Conservation (phyloP, 2,329 filamentous ascomycete species). For the Ceratocystis papillata region DNA sequence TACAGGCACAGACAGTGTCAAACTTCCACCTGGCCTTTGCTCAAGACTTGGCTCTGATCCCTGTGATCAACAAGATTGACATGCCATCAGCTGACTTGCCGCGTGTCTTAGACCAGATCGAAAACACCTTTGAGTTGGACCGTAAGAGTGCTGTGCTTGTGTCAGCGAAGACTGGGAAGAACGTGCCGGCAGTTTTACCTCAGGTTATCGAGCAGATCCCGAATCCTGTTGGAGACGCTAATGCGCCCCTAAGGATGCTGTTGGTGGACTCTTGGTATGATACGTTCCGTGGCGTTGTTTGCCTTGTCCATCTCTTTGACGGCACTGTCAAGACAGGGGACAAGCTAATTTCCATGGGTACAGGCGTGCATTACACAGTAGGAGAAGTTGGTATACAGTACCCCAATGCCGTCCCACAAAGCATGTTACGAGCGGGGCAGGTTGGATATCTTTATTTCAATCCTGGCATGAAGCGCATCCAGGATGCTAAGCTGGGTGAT, state of each 20-base stretch:
- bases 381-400: slow-evolving; percentile 97
- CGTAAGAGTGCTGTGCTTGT: slow-evolving; percentile 59
- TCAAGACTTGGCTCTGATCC: slow-evolving; percentile 74
- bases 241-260: slow-evolving; percentile 61
- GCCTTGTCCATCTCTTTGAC: slow-evolving; percentile 85
- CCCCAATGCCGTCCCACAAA: slow-evolving; percentile 73
- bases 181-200: slow-evolving; percentile 73
- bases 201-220: slow-evolving; percentile 78
- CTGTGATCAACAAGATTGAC: slow-evolving; percentile 95
- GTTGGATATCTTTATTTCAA: slow-evolving; percentile 97
- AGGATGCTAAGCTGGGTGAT: slow-evolving; percentile 92
- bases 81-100: slow-evolving; percentile 80
- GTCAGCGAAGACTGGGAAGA: slow-evolving; percentile 87
- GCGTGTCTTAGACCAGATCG: slow-evolving; percentile 75
- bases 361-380: slow-evolving; percentile 78
- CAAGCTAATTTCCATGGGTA: slow-evolving; percentile 76
- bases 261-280: slow-evolving; percentile 98
- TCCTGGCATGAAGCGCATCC: slow-evolving; percentile 92
- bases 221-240: slow-evolving; percentile 60
- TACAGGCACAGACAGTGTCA: slow-evolving; percentile 95
- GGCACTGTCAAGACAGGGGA: slow-evolving; percentile 75
- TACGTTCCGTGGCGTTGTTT: slow-evolving; percentile 83
- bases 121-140: slow-evolving; percentile 77
- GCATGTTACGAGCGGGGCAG: slow-evolving; percentile 73
- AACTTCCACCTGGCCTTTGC: slow-evolving; percentile 98